Percentiles rank a stretch among this genome's conserved stretches.
These are phyloP conservation scores for Talaromyces stipitatus DNA, from an alignment of 495 filamentous ascomycete species.

Conservation along the genomic window DNA sequence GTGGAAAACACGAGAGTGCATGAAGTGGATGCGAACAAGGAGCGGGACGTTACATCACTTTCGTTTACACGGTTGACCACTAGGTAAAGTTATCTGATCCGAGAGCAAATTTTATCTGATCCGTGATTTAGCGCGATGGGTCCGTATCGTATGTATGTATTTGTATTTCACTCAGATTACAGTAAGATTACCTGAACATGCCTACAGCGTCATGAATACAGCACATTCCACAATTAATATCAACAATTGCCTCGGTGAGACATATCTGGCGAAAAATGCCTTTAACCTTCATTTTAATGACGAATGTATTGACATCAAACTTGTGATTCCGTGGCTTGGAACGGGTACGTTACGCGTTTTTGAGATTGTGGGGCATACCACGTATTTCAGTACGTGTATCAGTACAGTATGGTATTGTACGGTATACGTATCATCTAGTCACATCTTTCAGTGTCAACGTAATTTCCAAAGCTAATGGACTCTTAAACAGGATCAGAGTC, in stretches of 20 bases:
- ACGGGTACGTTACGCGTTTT: background rate
- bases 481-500: background rate
- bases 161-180: background rate
- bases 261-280: background rate
- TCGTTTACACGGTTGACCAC: background rate
- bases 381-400: background rate
- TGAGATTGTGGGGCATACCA: background rate
- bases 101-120: background rate
- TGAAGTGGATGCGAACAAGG: background rate
- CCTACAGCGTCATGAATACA: too few species aligned
- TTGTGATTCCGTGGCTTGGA: background rate
- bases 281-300: too few species aligned
- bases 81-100: background rate
- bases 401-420: background rate
- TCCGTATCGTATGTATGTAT: background rate
- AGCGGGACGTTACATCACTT: background rate
- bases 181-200: background rate
- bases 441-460: background rate
- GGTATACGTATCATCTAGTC: background rate
- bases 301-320: background rate
- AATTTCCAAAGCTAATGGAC: background rate
- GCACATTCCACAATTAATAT: background rate
- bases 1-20: background rate
- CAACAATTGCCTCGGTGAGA: background rate
- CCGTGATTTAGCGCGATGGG: background rate